Percentiles rank a stretch among this genome's conserved stretches.
Conservation (phyloP, 108 stramenopile species). For the Seminavis robusta region DNA sequence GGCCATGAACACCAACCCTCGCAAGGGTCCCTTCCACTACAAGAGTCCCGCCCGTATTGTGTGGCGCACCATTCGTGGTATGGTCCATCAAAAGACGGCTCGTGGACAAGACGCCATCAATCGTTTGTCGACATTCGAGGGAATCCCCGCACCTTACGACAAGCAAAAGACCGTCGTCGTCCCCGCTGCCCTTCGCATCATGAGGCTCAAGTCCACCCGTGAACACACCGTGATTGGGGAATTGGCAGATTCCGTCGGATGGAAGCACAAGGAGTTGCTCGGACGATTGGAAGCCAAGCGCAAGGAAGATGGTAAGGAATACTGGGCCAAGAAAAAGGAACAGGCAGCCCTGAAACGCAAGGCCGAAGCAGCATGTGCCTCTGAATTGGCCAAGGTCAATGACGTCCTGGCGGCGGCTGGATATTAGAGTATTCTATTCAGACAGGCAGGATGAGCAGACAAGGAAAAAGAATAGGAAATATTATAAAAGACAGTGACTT, state of each 20-base stretch:
- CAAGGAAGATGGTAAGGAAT: conserved; percentile 90
- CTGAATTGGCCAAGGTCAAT: conserved; percentile 82
- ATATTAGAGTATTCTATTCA: too few species aligned
- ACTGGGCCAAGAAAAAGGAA: conserved; percentile 95
- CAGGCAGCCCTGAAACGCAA: conserved; percentile 59
- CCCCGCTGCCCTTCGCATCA: conserved; percentile 93
- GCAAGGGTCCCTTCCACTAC: conserved; percentile 95
- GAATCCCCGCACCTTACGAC: conserved; percentile 97
- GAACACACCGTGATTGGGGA: conserved; percentile 93
- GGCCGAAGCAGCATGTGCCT: conserved; percentile 72
- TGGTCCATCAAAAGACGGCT: conserved; percentile 97
- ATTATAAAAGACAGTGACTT: too few species aligned
- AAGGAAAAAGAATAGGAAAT: conserved; percentile 16
- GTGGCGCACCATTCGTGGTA: conserved; percentile 98
- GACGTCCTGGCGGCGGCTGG: conserved; percentile 80
- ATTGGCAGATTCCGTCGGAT: conserved; percentile 92
- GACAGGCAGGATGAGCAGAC: background rate
- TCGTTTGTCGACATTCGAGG: conserved; percentile 97
- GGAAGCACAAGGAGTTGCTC: conserved; percentile 97
- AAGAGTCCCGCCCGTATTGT: conserved; percentile 95
- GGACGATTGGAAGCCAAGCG: conserved; percentile 90
- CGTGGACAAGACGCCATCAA: conserved; percentile 93
- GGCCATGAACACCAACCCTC: conserved; percentile 98
- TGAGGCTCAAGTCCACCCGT: conserved; percentile 90
- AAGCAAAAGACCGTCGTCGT: conserved; percentile 98